Evolutionary conservation across 179 eudicot genomes (phyloP), one percentile per base, ranked within the genome.

Genomic region (Beta lomatogona): DNA sequence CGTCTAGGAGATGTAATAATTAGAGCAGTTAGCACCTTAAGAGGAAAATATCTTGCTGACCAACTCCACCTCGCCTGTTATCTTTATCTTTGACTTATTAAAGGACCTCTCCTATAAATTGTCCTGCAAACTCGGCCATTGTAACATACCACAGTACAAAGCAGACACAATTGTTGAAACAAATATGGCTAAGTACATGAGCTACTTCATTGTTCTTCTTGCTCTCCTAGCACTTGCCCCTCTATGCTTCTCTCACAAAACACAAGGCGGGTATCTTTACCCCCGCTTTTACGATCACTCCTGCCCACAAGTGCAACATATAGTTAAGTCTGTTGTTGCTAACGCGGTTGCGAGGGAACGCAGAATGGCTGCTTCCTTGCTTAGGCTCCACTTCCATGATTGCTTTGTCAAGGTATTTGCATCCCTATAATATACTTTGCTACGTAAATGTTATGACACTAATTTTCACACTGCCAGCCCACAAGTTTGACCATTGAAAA

Each of bases 321-420:
- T 95, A 6, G 90, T 93, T 12, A 86, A 86, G 79, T 90, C 91
- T 22, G 83, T 92, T 3, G 98, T 93, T 41, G 94, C 91, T 10
- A 88, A 90, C 81, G 98, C 98, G 1, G 91, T 90, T 9, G 90
- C 91, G 8, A 85, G 65, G 78, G 99, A 95, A 2, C 87, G 95
- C 0, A 87, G 97, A 36, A 92, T 89, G 92, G 99, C 98, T 48
- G 99, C 98, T 81, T 91, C 97, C 74, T 83, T 95, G 81, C 84
- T 95, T 10, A 82, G 98, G 79, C 92, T 93, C 52, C 91, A 88
- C 80, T 94, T 94, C 85, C 98, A 95, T 61, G 97, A 94, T 68
- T 95, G 99, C 84, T 94, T 95, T 55, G 99, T 95, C 73, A 86
- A 93, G 97, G 98, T 92, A 28, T 6, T 63, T 63, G 31, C 67